phyloP scores from a whole-genome alignment of 2,329 filamentous ascomycete species.

The Helotiales sp. region DNA sequence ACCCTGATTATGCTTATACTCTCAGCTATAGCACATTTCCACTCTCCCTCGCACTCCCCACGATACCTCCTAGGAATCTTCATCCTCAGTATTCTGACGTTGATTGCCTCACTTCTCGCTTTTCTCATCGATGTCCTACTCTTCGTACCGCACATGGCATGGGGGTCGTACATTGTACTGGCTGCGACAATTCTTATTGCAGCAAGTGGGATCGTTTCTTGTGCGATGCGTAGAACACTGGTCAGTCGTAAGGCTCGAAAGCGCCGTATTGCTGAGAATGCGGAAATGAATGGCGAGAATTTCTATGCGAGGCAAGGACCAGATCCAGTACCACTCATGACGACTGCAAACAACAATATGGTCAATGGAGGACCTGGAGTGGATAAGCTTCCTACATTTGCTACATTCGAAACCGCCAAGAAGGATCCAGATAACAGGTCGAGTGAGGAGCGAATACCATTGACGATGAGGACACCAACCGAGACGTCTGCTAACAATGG shows the following conservation, averaged over 20 bases:
- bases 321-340: conserved; percentile 29
- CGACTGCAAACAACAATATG: conserved; percentile 53
- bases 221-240: conserved; percentile 89
- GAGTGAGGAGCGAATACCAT: conserved; percentile 69
- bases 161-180: conserved; percentile 92
- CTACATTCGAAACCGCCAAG: conserved; percentile 58
- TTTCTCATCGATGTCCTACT: conserved; percentile 93
- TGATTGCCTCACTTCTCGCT: conserved; percentile 79
- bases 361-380: conserved; percentile 55
- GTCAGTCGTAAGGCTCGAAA: conserved; percentile 92
- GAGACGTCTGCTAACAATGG: conserved; percentile 50
- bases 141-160: conserved; percentile 90
- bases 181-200: conserved; percentile 85
- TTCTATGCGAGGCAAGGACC: conserved; percentile 71
- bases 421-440: conserved; percentile 59
- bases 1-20: conserved; percentile 83
- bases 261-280: conserved; percentile 87
- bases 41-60: conserved; percentile 84
- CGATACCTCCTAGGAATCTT: conserved; percentile 83
- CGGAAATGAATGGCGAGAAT: conserved; percentile 94
- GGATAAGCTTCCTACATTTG: conserved; percentile 54
- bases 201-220: conserved; percentile 80
- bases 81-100: conserved; percentile 81
- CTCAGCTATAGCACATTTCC: conserved; percentile 79
- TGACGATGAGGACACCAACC: conserved; percentile 64